Evolutionary conservation across 768 basidiomycete species (phyloP).

Genomic region (Pleurotus eryngii): DNA sequence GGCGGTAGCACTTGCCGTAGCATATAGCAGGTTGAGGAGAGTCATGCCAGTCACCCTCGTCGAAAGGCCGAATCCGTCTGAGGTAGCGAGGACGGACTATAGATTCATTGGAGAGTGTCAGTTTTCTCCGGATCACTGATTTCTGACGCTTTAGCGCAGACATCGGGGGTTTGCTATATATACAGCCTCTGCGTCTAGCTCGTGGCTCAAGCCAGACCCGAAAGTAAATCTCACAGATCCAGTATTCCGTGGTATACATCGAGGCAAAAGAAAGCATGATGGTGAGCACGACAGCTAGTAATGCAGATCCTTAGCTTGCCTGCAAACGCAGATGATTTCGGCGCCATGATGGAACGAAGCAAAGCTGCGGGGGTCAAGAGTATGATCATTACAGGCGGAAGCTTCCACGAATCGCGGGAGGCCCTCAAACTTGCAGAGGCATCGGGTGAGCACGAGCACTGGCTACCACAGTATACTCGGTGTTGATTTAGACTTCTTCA

Average conservation of each 20-base stretch:
- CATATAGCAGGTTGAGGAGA: too few species aligned
- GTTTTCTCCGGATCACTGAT: background rate
- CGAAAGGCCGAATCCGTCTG: background rate
- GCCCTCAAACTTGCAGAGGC: constrained; percentile 61
- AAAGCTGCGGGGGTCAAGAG: constrained; percentile 57
- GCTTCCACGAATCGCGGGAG: constrained; percentile 56
- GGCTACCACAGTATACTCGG: background rate
- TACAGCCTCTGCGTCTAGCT: too few species aligned
- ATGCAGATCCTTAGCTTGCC: background rate
- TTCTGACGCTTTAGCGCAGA: background rate
- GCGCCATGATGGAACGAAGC: constrained; percentile 53
- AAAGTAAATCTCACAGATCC: constrained; percentile 44
- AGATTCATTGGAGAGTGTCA: constrained; percentile 1
- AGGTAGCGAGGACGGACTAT: background rate
- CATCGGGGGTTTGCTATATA: constrained; percentile 6
- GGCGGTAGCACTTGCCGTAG: too few species aligned
- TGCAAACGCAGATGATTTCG: constrained; percentile 55
- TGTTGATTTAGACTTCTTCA: constrained; percentile 16
- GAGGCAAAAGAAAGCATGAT: constrained; percentile 46
- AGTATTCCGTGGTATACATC: constrained; percentile 51
- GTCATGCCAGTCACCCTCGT: too few species aligned
- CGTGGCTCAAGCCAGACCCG: background rate
- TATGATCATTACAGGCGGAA: constrained; percentile 78
- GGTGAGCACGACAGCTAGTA: constrained; percentile 25
- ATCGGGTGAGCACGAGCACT: constrained; percentile 36